Percentiles rank a stretch among this genome's conserved stretches.
Conservation (phyloP, 1,284 basidiomycete genomes). For the Hymenochaete sp. region DNA sequence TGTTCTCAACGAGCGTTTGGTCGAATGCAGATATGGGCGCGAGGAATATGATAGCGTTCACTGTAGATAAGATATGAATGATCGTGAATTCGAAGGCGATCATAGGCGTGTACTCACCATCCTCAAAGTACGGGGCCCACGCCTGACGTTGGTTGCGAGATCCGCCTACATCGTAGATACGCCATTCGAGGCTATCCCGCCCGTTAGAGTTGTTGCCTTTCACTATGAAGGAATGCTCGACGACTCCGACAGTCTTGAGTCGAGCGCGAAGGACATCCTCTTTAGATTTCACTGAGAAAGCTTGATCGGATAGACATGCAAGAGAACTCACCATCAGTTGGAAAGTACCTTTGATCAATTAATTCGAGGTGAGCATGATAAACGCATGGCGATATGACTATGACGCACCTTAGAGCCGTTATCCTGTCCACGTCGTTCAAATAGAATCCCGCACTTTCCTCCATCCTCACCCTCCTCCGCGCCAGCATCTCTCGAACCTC, state of each 20-base stretch:
- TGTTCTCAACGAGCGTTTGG: constrained; percentile 70
- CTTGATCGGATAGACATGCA: too few species aligned
- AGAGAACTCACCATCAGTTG: too few species aligned
- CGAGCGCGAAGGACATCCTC: constrained; percentile 58
- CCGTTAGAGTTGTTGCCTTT: constrained; percentile 43
- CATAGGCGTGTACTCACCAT: constrained; percentile 26
- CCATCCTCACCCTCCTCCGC: constrained; percentile 56
- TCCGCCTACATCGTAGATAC: constrained; percentile 76
- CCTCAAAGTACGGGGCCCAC: constrained; percentile 78
- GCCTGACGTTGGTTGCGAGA: constrained; percentile 66
- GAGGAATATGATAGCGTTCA: constrained; percentile 76
- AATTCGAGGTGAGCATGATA: too few species aligned
- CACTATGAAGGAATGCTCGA: constrained; percentile 67
- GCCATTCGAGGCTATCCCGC: constrained; percentile 60
- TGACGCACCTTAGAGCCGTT: constrained; percentile 70
- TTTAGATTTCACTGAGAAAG: too few species aligned
- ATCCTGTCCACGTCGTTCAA: constrained; percentile 71
- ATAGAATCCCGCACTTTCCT: constrained; percentile 78
- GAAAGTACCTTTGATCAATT: too few species aligned
- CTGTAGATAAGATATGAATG: constrained; percentile 22
- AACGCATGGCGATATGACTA: too few species aligned
- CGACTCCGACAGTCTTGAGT: constrained; percentile 57
- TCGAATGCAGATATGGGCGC: constrained; percentile 79
- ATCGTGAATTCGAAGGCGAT: neutral
- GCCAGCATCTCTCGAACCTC: constrained; percentile 50